Base-by-base conservation (phyloP, 129 eudicot species). In the Escallonia rubra region DNA sequence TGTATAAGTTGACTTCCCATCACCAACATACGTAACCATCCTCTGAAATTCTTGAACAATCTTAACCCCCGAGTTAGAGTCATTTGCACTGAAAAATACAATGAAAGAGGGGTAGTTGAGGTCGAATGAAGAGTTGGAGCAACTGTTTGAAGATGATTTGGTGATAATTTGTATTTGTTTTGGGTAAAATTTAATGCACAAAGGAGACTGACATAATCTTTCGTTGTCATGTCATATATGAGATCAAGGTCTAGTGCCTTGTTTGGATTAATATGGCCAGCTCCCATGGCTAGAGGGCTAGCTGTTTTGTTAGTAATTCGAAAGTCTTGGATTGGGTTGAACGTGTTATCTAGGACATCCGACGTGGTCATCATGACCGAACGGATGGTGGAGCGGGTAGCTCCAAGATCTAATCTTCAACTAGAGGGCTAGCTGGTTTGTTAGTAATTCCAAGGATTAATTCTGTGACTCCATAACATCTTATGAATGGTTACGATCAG, bases 341-440 rank as follows among this genome's bases (percentile, higher is more conserved):
- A 15, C 1, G 80, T 83, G 59, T 89, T 86, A 78, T 89, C 96
- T 2, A 74, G 43, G 39, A 61, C 67, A 39, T 83, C 74, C 0
- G 93, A 76, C 2, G 96, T 83, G 12, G 96, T 89, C 90, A 89
- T 83, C 93, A 89, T 83, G 41, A 93, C 86, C 0, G 96, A 89
- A 39, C 96, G 90, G 62, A 89, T 86, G 64, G 86, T 86, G 0
- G 90, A n/a, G n/a, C n/a, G n/a, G n/a, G n/a, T n/a, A n/a, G n/a
- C n/a, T n/a, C n/a, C n/a, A n/a, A n/a, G n/a, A n/a, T n/a, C n/a
- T n/a, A n/a, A n/a, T n/a, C n/a, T n/a, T n/a, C n/a, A n/a, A n/a
- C n/a, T n/a, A n/a, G n/a, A n/a, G n/a, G n/a, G n/a, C n/a, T n/a
- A n/a, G n/a, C n/a, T n/a, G n/a, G n/a, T n/a, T n/a, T n/a, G n/a